Percentiles rank a stretch among this genome's conserved stretches.
Evolutionary conservation across 129 eudicot genomes (phyloP).

Genomic region (Arctium lappa): DNA sequence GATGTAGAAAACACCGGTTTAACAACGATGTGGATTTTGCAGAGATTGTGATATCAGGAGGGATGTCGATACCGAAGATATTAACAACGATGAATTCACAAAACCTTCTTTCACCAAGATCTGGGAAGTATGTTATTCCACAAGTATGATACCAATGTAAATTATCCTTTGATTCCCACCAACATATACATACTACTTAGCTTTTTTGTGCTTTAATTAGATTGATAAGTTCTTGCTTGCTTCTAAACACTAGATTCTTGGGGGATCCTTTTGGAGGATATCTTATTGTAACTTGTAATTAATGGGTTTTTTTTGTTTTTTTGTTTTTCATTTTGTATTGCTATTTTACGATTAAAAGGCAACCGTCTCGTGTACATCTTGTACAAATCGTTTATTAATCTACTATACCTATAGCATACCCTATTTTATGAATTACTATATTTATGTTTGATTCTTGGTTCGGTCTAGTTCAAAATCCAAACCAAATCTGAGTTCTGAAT

Average conservation of each 20-base stretch:
- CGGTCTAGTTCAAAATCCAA: not conserved
- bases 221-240: not conserved
- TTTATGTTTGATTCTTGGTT: not conserved
- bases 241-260: slow-evolving; percentile 10
- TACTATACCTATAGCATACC: not conserved
- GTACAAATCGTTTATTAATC: not conserved
- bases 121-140: slow-evolving; percentile 49
- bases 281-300: slow-evolving; percentile 11
- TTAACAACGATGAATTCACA: slow-evolving; percentile 48
- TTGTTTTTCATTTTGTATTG: not conserved
- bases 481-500: too few species aligned
- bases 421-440: not conserved
- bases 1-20: not conserved
- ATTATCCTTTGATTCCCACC: not conserved
- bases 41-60: slow-evolving; percentile 91
- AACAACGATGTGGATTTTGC: slow-evolving; percentile 8
- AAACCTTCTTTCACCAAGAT: slow-evolving; percentile 43
- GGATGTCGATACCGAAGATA: slow-evolving; percentile 77
- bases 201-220: too few species aligned
- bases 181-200: not conserved
- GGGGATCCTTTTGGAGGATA: not conserved
- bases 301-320: not conserved
- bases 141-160: slow-evolving; percentile 33
- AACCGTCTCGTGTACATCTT: not conserved
- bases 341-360: not conserved